Evolutionary conservation across 2,329 filamentous ascomycete genomes (phyloP), one percentile per base, ranked within the genome.

Genomic region (Penicillium decumbens): DNA sequence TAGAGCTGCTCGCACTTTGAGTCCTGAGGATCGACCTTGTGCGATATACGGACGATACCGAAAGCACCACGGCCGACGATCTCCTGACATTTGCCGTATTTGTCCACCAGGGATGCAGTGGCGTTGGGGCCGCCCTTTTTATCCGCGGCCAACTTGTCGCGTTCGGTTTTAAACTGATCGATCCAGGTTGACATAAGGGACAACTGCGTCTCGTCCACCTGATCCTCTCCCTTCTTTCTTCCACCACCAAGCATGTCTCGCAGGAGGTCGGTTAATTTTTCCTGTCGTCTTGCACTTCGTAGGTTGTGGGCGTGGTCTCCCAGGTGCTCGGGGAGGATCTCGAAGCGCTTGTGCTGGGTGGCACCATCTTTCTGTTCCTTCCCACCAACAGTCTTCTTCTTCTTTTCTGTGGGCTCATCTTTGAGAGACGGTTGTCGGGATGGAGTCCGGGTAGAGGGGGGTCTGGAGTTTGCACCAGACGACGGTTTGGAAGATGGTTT

Each of bases 11-110:
- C 93, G 49, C 80, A 77, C 62, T 81, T 84, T 27, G 78, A 79
- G 60, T 89, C 87, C 63, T 85, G 88, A 12, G 89, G 87, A 53
- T 95, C 80, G 53, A 89, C 86, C 75, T 98, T 98, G 80, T 97
- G 93, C 13, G 92, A 95, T 70, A 97, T 95, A 53, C 93, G 84
- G 57, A 98, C 93, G 56, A 98, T 95, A 49, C 93, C 93, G 70
- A 98, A 98, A 37, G 93, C 93, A 53, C 93, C 93, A 32, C 92
- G 89, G 18, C 93, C 93, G 23, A 98, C 89, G 29, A 98, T 84
- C 70, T 98, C 93, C 67, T 97, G 92, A 67, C 93, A 97, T 74
- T 97, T 97, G 62, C 93, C 93, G 68, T 98, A 98, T 69, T 97
- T 97, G 66, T 97, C 89, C 1, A 93, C 88, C 42, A 98, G 77